Base-by-base conservation (phyloP, 805 yeast genomes). In the Trichomonascus vanleenenianus region DNA sequence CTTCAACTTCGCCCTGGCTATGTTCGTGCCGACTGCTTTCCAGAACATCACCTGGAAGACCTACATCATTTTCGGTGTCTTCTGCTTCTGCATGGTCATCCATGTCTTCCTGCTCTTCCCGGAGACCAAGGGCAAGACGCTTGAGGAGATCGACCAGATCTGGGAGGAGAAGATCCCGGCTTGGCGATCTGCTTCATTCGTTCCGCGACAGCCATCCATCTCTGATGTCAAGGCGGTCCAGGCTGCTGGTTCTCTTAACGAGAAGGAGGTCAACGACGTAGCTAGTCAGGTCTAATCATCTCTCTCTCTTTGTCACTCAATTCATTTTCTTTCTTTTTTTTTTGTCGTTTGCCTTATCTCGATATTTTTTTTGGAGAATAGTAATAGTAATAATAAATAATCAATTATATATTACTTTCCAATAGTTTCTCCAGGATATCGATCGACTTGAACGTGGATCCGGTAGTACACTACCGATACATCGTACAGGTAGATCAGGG, bases 121-220 rank as follows among this genome's bases (percentile, higher is more conserved):
- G 20, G 59, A 56, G 35, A 56, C 59, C 31, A 53, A 53, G 44
- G 58, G 57, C 36, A 45, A 48, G 46, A 47, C 59, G 46, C 70
- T 78, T 62, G 84, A 54, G 39, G 58, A 55, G 43, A 54, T 56
- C 37, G 53, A 54, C 35, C 57, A 56, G 41, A 55, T 68, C 83
- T 83, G 67, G 94, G 56, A 47, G 10, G 51, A 48, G 27, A 48
- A 51, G 37, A 42, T 93, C 7, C 73, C 85, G 3, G 76, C 91
- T 19, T 85, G 93, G 91, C 91, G 91, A 61, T 88, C 93, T 34
- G 78, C 76, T 50, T 79, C 77, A 34, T 85, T 91, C 89, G 85
- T 77, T 40, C 63, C 76, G 4, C 25, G 51, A 39, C 33, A 14
- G 25, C 56, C 56, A n/a, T 48, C 51, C 31, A 32, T 52, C 22